phyloP scores from a whole-genome alignment of 352 stramenopile genomes.

The Phytopythium helicoides region DNA sequence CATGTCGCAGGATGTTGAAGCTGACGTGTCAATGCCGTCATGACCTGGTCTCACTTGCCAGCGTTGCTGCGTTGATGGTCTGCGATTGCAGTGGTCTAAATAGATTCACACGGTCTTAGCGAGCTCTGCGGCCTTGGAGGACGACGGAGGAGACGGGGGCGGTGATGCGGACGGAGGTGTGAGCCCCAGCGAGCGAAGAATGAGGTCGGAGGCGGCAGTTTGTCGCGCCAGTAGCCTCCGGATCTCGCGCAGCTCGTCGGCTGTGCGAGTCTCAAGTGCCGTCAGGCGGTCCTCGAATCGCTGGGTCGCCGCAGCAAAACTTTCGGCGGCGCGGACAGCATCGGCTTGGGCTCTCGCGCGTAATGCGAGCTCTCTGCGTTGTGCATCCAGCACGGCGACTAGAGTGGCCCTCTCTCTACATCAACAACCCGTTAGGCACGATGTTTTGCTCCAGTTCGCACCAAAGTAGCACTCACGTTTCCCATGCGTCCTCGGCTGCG shows the following conservation, averaged over 20 bases:
- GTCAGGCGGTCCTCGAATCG: constrained; percentile 59
- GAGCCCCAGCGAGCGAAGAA: constrained; percentile 52
- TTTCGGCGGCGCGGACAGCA: constrained; percentile 47
- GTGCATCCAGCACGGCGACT: constrained; percentile 56
- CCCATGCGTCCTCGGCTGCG: constrained; percentile 28
- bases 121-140: not conserved
- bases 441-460: not conserved
- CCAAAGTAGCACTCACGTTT: constrained; percentile 21
- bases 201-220: constrained; percentile 39
- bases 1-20: no score
- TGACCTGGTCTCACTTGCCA: no score
- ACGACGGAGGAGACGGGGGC: not conserved
- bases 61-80: no score
- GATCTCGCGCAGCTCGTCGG: constrained; percentile 42
- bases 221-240: constrained; percentile 43
- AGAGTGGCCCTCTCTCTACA: constrained; percentile 52
- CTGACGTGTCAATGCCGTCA: no score
- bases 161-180: constrained; percentile 1
- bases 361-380: constrained; percentile 52
- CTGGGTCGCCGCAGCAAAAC: constrained; percentile 49
- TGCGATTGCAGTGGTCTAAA: no score
- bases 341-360: constrained; percentile 55
- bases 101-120: not conserved
- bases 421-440: no score
- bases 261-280: constrained; percentile 36